Conservation (phyloP, 2,329 filamentous ascomycete species). For the Periconia digitata region DNA sequence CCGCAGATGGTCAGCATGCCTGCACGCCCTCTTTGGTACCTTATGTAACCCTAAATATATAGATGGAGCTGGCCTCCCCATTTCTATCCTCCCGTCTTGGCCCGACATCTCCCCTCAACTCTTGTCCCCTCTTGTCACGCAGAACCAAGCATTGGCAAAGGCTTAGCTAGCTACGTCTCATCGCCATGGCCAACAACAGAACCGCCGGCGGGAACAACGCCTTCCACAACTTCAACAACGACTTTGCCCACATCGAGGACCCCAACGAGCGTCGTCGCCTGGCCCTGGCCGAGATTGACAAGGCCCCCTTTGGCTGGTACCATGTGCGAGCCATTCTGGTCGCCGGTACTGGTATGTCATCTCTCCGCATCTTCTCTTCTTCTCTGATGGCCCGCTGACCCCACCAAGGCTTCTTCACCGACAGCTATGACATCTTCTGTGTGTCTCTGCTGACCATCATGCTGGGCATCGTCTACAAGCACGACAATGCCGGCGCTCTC, state of each 20-base stretch:
- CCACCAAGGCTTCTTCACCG: constrained; percentile 69
- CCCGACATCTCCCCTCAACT: constrained; percentile 3
- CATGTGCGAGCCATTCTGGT: constrained; percentile 77
- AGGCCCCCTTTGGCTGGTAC: constrained; percentile 79
- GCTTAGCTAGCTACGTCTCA: constrained; percentile 11
- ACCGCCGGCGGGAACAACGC: constrained; percentile 33
- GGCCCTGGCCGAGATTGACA: constrained; percentile 79
- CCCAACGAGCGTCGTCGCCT: constrained; percentile 77
- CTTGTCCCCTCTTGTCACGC: constrained; percentile 15
- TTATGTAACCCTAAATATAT: too few relatives aligned
- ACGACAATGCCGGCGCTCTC: constrained; percentile 52
- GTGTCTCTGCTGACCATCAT: constrained; percentile 57
- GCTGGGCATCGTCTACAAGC: constrained; percentile 79
- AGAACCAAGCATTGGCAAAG: constrained; percentile 16
- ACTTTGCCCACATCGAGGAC: constrained; percentile 66
- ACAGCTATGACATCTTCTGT: constrained; percentile 68
- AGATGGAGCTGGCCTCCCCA: not conserved
- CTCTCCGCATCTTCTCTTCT: constrained; percentile 75
- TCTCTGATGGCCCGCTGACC: constrained; percentile 37
- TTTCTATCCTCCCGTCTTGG: constrained; percentile 3
- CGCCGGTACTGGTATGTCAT: constrained; percentile 65
- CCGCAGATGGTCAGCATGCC: not conserved
- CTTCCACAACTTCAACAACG: constrained; percentile 63
- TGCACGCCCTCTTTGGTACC: too few relatives aligned
- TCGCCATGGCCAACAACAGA: constrained; percentile 15